Percentiles rank a stretch among this genome's conserved stretches.
Evolutionary conservation across 1,284 basidiomycete species (phyloP).

Genomic region (Wallemia ichthyophaga): DNA sequence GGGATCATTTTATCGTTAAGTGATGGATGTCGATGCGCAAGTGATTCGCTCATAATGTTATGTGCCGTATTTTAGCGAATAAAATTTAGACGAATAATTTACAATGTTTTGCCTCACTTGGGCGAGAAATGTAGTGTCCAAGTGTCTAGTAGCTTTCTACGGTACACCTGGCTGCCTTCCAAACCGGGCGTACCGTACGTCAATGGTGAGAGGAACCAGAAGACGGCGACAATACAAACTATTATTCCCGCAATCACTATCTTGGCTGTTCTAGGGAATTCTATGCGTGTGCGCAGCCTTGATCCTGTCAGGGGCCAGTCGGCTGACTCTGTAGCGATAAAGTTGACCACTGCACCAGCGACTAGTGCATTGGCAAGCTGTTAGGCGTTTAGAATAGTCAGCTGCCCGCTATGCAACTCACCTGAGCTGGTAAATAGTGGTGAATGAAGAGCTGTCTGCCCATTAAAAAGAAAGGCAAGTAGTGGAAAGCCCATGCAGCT

Average conservation of each 20-base stretch:
- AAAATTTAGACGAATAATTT: neutral
- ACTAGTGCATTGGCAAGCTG: constrained; percentile 60
- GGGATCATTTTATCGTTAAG: neutral
- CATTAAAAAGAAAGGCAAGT: constrained; percentile 91
- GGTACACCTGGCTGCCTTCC: constrained; percentile 38
- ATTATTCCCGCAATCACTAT: constrained; percentile 23
- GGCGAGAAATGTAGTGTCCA: constrained; percentile 38
- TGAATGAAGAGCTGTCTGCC: constrained; percentile 81
- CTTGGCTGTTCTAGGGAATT: constrained; percentile 10
- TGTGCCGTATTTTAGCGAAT: neutral
- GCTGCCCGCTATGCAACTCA: neutral
- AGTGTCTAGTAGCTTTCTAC: constrained; percentile 33
- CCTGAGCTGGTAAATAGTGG: constrained; percentile 74
- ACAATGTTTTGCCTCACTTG: neutral
- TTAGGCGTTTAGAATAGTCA: too few species aligned
- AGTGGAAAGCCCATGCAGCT: constrained; percentile 78
- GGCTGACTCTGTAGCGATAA: constrained; percentile 65
- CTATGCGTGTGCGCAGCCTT: constrained; percentile 25
- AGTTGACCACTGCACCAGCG: constrained; percentile 71
- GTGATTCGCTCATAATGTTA: neutral
- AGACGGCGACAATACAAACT: constrained; percentile 30
- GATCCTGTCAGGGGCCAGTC: constrained; percentile 70
- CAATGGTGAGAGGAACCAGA: constrained; percentile 46
- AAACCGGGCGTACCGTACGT: constrained; percentile 70
- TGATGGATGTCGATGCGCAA: neutral